These are phyloP conservation scores for Cladorrhinum samala DNA, from an alignment of 495 filamentous ascomycete species.

Conservation along the genomic window DNA sequence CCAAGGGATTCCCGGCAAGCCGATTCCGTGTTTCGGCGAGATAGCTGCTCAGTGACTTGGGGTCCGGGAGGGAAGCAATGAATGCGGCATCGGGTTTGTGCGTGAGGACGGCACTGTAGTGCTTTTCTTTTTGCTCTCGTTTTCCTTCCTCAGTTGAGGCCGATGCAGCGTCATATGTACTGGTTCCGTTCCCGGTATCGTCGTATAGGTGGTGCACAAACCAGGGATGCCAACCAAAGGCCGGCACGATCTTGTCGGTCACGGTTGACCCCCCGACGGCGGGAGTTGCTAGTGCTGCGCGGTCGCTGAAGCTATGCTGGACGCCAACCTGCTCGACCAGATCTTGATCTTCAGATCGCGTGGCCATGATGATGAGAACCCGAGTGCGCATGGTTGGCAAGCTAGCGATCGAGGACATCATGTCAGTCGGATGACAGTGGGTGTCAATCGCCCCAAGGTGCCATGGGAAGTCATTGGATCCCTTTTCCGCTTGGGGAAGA, in stretches of 20 bases:
- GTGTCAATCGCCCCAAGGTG: slow-evolving; percentile 80
- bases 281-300: slow-evolving; percentile 8
- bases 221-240: slow-evolving; percentile 99
- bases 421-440: slow-evolving; percentile 98
- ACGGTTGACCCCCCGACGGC: background rate
- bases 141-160: slow-evolving; percentile 6
- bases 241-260: slow-evolving; percentile 55
- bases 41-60: slow-evolving; percentile 59
- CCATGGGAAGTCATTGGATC: slow-evolving; percentile 62
- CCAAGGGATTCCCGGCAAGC: slow-evolving; percentile 56
- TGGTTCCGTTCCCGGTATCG: slow-evolving; percentile 40
- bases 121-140: slow-evolving; percentile 46
- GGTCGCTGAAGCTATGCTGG: slow-evolving; percentile 28
- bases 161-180: slow-evolving; percentile 31
- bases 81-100: slow-evolving; percentile 50
- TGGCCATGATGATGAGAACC: slow-evolving; percentile 81
- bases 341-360: slow-evolving; percentile 77
- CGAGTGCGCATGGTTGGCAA: slow-evolving; percentile 74
- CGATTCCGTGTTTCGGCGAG: slow-evolving; percentile 58
- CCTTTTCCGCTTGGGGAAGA: background rate
- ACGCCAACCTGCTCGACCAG: slow-evolving; percentile 67
- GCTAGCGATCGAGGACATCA: slow-evolving; percentile 61
- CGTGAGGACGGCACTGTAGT: slow-evolving; percentile 66
- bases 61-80: slow-evolving; percentile 61
- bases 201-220: slow-evolving; percentile 85